Percentiles rank a stretch among this genome's conserved stretches.
Evolutionary conservation across 306 rosid species (phyloP).

Genomic region (Vigna nakashimae): DNA sequence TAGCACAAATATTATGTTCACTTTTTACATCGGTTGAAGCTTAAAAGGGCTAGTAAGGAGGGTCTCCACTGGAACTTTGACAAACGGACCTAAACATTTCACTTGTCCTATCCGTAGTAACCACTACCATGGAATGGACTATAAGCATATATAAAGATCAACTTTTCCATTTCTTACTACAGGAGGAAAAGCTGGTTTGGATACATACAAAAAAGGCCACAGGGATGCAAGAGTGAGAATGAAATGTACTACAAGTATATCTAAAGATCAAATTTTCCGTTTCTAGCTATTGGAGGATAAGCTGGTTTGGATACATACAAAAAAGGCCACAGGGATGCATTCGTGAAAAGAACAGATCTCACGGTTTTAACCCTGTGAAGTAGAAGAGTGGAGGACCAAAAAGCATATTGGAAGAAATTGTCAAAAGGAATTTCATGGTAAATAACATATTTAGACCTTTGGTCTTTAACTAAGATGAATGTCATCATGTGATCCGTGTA

Average conservation of each 20-base stretch:
- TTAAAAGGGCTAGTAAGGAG: neutral
- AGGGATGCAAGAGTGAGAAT: neutral
- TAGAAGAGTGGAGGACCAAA: neutral
- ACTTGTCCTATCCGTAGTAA: neutral
- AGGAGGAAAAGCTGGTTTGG: neutral
- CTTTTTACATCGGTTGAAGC: neutral
- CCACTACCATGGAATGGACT: neutral
- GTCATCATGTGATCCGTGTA: neutral
- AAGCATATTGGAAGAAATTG: neutral
- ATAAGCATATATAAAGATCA: conserved; percentile 17
- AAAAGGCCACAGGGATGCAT: neutral
- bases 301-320: no score
- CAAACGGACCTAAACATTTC: conserved; percentile 26
- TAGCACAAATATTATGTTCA: neutral
- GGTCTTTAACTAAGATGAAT: neutral
- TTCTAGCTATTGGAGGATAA: no score
- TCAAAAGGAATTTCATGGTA: neutral
- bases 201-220: neutral
- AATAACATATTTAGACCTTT: neutral
- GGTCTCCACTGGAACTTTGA: neutral
- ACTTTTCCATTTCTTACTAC: neutral
- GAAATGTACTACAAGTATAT: no score
- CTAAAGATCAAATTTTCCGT: no score
- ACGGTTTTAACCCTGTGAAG: neutral
- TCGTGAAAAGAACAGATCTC: neutral